These are phyloP conservation scores for Poa pratensis DNA, from an alignment of 176 grass and related monocot species.

Conservation along the genomic window DNA sequence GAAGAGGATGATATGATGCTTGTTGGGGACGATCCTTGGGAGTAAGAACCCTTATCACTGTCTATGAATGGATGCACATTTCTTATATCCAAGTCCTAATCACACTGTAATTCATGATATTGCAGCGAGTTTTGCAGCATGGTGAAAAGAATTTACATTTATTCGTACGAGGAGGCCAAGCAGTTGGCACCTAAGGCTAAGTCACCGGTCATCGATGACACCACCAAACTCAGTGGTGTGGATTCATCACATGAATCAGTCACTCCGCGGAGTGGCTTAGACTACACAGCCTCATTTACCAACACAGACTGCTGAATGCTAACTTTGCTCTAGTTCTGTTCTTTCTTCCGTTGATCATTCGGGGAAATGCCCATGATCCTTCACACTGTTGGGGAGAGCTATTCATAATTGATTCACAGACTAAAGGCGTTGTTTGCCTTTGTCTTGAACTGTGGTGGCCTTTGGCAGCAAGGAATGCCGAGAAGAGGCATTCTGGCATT, in stretches of 20 bases:
- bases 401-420: not conserved
- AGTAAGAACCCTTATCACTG: conserved; percentile 53
- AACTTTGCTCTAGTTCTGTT: conserved; percentile 38
- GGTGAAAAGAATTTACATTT: conserved; percentile 89
- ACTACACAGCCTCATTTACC: conserved; percentile 19
- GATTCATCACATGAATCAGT: conserved; percentile 44
- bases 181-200: conserved; percentile 58
- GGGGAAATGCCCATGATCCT: conserved; percentile 7
- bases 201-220: conserved; percentile 38
- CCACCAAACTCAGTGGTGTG: conserved; percentile 41
- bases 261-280: conserved; percentile 6
- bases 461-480: conserved; percentile 36
- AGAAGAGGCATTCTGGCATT: conserved; percentile 37
- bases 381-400: conserved; percentile 6
- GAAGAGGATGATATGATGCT: conserved; percentile 97
- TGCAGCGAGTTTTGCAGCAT: conserved; percentile 88
- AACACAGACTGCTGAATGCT: conserved; percentile 41
- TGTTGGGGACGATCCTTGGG: conserved; percentile 96
- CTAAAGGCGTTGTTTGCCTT: not conserved
- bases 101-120: conserved; percentile 21
- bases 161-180: conserved; percentile 77
- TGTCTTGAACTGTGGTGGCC: conserved; percentile 37
- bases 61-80: not conserved
- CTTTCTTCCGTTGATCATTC: conserved; percentile 13
- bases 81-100: conserved; percentile 21